Evolutionary conservation across 805 yeast genomes (phyloP).

Genomic region (Yarrowia sp.): DNA sequence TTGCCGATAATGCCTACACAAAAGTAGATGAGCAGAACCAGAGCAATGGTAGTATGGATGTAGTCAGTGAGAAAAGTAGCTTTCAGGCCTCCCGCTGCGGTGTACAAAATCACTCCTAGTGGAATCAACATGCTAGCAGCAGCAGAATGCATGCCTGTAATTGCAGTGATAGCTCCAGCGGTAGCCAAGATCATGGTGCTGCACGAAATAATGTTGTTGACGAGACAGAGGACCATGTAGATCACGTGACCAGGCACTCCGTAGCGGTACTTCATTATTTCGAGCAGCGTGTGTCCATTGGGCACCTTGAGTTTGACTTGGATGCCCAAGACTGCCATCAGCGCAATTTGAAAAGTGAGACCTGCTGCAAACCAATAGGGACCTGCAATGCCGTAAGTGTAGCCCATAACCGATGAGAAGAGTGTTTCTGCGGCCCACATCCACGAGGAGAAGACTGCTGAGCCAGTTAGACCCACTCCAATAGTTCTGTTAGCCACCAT

Average conservation of each 20-base stretch:
- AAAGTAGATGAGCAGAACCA: conserved; percentile 31
- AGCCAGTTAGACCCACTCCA: conserved; percentile 45
- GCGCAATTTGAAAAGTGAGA: conserved; percentile 70
- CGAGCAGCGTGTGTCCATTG: conserved; percentile 75
- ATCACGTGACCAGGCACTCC: conserved; percentile 55
- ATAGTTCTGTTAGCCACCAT: conserved; percentile 45
- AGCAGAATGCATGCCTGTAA: conserved; percentile 48
- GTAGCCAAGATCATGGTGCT: conserved; percentile 47
- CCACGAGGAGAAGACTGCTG: conserved; percentile 50
- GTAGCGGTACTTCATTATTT: conserved; percentile 67
- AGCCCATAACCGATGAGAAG: conserved; percentile 44
- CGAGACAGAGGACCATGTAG: conserved; percentile 28
- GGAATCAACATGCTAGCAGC: conserved; percentile 51
- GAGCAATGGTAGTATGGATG: conserved; percentile 47
- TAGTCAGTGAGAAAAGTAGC: conserved; percentile 55
- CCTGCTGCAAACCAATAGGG: conserved; percentile 75
- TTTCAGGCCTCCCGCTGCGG: conserved; percentile 52
- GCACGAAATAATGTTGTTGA: conserved; percentile 36
- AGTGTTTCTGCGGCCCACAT: conserved; percentile 48
- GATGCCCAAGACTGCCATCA: conserved; percentile 72
- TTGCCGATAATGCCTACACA: conserved; percentile 42
- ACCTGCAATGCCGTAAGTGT: conserved; percentile 50
- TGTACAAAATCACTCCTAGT: conserved; percentile 49
- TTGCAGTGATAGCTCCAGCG: conserved; percentile 44
- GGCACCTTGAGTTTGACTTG: conserved; percentile 81